These are phyloP conservation scores for Helicostylum pulchrum DNA, from an alignment of 192 early-diverging fungal species.

Conservation along the genomic window DNA sequence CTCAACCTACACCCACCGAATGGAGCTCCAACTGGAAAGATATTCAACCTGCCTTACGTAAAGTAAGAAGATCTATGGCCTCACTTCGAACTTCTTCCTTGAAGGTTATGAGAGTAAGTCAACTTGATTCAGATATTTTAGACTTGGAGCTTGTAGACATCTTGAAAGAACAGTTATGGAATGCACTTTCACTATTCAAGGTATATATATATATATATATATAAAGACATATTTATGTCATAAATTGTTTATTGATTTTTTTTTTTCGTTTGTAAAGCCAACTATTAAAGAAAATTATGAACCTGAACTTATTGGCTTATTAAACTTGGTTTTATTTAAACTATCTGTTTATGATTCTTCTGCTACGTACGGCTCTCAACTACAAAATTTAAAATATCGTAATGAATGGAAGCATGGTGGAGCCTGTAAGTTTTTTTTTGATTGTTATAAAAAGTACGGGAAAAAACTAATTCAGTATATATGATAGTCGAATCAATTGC, in stretches of 20 bases:
- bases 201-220: conserved; percentile 34
- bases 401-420: conserved; percentile 61
- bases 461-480: conserved; percentile 8
- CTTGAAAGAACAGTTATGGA: conserved; percentile 73
- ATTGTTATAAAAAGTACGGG: conserved; percentile 6
- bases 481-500: conserved; percentile 58
- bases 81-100: conserved; percentile 51
- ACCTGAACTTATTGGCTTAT: conserved; percentile 64
- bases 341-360: conserved; percentile 71
- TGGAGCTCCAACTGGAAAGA: conserved; percentile 52
- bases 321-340: conserved; percentile 69
- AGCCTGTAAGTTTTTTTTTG: conserved; percentile 39
- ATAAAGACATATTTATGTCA: neutral
- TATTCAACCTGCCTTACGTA: conserved; percentile 45
- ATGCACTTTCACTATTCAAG: conserved; percentile 66
- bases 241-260: neutral
- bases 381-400: conserved; percentile 83
- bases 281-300: conserved; percentile 60
- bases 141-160: conserved; percentile 74
- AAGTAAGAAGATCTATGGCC: conserved; percentile 47
- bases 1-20: conserved; percentile 21
- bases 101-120: conserved; percentile 71
- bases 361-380: conserved; percentile 76
- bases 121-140: conserved; percentile 81
- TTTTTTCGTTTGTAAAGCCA: conserved; percentile 32